Conservation (phyloP, 164 flowering plant genomes). For the Brasenia schreberi region DNA sequence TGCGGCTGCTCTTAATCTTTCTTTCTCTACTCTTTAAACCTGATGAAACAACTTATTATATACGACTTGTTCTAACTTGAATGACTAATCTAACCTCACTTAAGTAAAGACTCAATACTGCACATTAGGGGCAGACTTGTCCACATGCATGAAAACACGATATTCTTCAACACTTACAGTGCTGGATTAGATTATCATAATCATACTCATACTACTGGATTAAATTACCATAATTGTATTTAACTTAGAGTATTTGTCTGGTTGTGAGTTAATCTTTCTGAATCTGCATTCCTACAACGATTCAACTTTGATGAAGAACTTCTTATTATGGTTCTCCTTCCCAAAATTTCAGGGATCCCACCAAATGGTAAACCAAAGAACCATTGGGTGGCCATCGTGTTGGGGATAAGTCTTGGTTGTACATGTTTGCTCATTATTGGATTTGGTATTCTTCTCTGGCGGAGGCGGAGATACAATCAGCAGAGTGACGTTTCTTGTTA, state of each 20-base stretch:
- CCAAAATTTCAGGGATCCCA: slow-evolving; percentile 23
- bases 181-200: not conserved
- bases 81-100: no score
- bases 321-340: not conserved
- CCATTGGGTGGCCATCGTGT: slow-evolving; percentile 62
- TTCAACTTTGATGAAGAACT: not conserved
- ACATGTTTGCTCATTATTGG: slow-evolving; percentile 52
- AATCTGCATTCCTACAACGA: not conserved
- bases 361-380: slow-evolving; percentile 30
- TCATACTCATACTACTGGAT: not conserved
- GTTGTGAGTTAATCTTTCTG: no score
- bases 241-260: no score
- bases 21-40: no score
- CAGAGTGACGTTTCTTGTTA: slow-evolving; percentile 22
- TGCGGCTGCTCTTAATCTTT: no score
- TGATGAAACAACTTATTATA: no score
- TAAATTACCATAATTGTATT: no score
- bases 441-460: slow-evolving; percentile 66
- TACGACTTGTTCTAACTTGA: no score
- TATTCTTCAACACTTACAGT: no score
- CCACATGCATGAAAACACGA: no score
- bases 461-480: slow-evolving; percentile 62
- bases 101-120: no score
- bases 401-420: slow-evolving; percentile 67
- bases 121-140: no score